phyloP scores from a whole-genome alignment of 2,329 filamentous ascomycete genomes.

The Eutypella sp. region DNA sequence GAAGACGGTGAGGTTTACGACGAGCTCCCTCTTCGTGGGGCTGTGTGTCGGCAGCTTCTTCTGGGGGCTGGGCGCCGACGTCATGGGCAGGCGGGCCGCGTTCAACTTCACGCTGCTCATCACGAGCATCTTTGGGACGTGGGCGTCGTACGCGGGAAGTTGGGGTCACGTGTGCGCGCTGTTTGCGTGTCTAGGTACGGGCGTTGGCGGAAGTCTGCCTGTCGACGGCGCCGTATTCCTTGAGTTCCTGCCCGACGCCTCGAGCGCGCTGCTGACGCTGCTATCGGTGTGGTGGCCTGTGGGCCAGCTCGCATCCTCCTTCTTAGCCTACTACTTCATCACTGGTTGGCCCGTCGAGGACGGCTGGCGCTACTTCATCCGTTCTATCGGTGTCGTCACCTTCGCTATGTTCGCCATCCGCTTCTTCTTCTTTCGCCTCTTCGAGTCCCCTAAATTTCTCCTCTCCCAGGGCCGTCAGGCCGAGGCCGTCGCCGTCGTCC shows the following conservation, averaged over 20 bases:
- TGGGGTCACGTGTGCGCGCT: constrained; percentile 62
- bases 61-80: constrained; percentile 76
- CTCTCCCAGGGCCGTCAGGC: constrained; percentile 70
- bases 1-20: constrained; percentile 74
- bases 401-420: constrained; percentile 73
- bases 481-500: constrained; percentile 75
- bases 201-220: constrained; percentile 71
- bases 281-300: constrained; percentile 86
- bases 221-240: constrained; percentile 79
- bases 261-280: constrained; percentile 69
- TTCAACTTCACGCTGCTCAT: constrained; percentile 79
- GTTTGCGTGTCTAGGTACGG: constrained; percentile 59
- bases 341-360: constrained; percentile 61
- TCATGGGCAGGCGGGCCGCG: constrained; percentile 71
- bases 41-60: constrained; percentile 73
- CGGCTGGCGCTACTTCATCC: constrained; percentile 72
- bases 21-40: constrained; percentile 69
- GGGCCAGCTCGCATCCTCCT: constrained; percentile 68
- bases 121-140: constrained; percentile 68
- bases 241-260: constrained; percentile 74
- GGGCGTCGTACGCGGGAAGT: constrained; percentile 60
- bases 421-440: constrained; percentile 75
- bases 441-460: constrained; percentile 81
- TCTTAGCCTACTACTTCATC: constrained; percentile 73
- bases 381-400: constrained; percentile 66